These are phyloP conservation scores for Chytriomyces hyalinus DNA, from an alignment of 192 early-diverging fungal species.

Conservation along the genomic window DNA sequence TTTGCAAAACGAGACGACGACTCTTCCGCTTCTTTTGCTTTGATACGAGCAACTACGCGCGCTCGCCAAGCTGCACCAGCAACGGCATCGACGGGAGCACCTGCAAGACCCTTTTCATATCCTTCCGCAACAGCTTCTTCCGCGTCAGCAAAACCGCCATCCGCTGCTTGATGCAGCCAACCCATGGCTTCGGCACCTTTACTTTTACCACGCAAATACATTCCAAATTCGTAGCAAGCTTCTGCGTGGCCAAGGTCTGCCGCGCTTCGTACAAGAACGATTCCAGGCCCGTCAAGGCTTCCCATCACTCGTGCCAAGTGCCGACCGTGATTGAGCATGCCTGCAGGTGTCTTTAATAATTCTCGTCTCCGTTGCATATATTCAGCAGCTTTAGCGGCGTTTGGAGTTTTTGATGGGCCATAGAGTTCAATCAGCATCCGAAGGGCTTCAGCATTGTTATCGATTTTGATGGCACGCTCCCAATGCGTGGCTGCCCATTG, in stretches of 20 bases:
- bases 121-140: slow-evolving; percentile 40
- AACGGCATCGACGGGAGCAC: slow-evolving; percentile 18
- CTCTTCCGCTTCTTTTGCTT: slow-evolving; percentile 6
- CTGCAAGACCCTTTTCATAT: slow-evolving; percentile 33
- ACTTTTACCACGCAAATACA: slow-evolving; percentile 31
- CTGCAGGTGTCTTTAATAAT: slow-evolving; percentile 15
- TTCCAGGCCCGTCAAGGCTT: slow-evolving; percentile 20
- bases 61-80: slow-evolving; percentile 38
- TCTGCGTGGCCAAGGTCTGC: slow-evolving; percentile 30
- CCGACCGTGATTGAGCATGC: slow-evolving; percentile 34
- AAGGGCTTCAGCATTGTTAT: slow-evolving; percentile 34
- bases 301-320: slow-evolving; percentile 16
- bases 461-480: slow-evolving; percentile 27
- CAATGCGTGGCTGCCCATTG: slow-evolving; percentile 6
- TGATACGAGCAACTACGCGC: slow-evolving; percentile 19
- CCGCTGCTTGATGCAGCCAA: slow-evolving; percentile 37
- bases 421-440: slow-evolving; percentile 26
- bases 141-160: slow-evolving; percentile 16
- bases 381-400: slow-evolving; percentile 33
- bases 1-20: not conserved
- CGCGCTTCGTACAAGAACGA: slow-evolving; percentile 31
- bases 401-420: slow-evolving; percentile 11
- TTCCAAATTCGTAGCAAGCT: slow-evolving; percentile 37
- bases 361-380: slow-evolving; percentile 14
- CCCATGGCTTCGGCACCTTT: slow-evolving; percentile 38